Conservation (phyloP, 495 filamentous ascomycete genomes). For the Choiromyces venosus region DNA sequence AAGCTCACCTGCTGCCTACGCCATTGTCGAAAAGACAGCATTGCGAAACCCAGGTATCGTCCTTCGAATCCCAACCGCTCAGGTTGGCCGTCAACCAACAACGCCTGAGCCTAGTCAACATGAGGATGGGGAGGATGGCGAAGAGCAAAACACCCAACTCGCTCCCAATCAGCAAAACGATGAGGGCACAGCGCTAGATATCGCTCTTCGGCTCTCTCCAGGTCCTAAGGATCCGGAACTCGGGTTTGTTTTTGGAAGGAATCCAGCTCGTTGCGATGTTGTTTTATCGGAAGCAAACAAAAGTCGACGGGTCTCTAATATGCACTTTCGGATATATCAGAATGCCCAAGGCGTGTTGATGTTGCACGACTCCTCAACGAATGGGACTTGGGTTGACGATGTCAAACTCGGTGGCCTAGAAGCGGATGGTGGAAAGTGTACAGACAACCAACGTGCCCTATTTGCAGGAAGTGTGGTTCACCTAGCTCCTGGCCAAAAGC, state of each 20-base stretch:
- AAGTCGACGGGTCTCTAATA: constrained; percentile 67
- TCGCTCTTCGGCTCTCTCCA: constrained; percentile 75
- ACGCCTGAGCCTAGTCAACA: constrained; percentile 24
- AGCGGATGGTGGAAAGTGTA: constrained; percentile 45
- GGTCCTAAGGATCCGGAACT: constrained; percentile 55
- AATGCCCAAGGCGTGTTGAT: constrained; percentile 74
- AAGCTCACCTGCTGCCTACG: constrained; percentile 62
- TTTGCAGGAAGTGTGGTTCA: constrained; percentile 65
- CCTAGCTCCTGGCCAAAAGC: constrained; percentile 53
- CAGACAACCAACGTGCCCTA: constrained; percentile 57
- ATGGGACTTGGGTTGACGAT: constrained; percentile 81
- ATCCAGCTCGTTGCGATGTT: constrained; percentile 65
- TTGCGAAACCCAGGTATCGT: constrained; percentile 55
- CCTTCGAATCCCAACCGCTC: constrained; percentile 41
- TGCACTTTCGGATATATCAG: constrained; percentile 85
- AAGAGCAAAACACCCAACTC: constrained; percentile 51
- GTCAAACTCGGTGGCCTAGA: constrained; percentile 49
- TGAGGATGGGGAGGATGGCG: constrained; percentile 48
- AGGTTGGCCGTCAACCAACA: constrained; percentile 11
- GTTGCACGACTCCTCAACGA: constrained; percentile 86
- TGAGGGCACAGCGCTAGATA: constrained; percentile 47
- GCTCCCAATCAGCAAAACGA: constrained; percentile 49
- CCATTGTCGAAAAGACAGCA: constrained; percentile 57
- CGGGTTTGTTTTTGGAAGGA: constrained; percentile 85
- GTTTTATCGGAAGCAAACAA: constrained; percentile 51